phyloP scores from a whole-genome alignment of 805 yeast species.

The Candida silvicultrix region DNA sequence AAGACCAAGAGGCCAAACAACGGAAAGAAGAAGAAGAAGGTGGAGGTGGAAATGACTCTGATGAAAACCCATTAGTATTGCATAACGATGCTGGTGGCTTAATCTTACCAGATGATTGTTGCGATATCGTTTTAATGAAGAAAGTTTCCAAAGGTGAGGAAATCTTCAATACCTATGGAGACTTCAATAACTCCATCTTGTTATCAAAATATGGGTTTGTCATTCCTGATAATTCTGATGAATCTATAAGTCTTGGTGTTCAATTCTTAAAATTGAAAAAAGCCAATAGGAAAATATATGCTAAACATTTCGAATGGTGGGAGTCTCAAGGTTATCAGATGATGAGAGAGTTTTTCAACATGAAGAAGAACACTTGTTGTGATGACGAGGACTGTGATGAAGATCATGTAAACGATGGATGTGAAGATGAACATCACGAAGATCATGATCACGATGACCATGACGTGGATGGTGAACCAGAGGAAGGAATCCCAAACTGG shows the following conservation, averaged over 20 bases:
- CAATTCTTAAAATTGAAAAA: conserved; percentile 34
- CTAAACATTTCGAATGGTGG: conserved; percentile 42
- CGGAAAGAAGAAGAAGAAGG: conserved; percentile 5
- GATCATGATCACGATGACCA: conserved; percentile 12
- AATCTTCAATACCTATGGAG: conserved; percentile 80
- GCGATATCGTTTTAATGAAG: conserved; percentile 55
- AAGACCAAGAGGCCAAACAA: conserved; percentile 6
- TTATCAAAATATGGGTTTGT: conserved; percentile 79
- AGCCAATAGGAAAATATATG: conserved; percentile 25
- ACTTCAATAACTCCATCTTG: conserved; percentile 55
- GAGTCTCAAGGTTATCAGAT: conserved; percentile 37
- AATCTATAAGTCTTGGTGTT: conserved; percentile 50
- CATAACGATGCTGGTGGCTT: conserved; percentile 18
- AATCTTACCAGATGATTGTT: conserved; percentile 46
- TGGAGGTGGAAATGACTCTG: not conserved
- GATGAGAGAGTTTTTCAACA: conserved; percentile 9
- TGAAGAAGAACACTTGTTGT: conserved; percentile 8
- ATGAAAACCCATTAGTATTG: not conserved
- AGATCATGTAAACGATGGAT: conserved; percentile 10
- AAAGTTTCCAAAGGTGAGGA: conserved; percentile 47
- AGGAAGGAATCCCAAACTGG: conserved; percentile 32
- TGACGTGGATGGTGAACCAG: conserved; percentile 11
- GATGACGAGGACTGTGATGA: conserved; percentile 10
- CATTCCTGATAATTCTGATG: conserved; percentile 44
- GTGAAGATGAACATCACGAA: conserved; percentile 2